Evolutionary conservation across 345 rosid species (phyloP), one percentile per base, ranked within the genome.

Genomic region (Pistacia atlantica): DNA sequence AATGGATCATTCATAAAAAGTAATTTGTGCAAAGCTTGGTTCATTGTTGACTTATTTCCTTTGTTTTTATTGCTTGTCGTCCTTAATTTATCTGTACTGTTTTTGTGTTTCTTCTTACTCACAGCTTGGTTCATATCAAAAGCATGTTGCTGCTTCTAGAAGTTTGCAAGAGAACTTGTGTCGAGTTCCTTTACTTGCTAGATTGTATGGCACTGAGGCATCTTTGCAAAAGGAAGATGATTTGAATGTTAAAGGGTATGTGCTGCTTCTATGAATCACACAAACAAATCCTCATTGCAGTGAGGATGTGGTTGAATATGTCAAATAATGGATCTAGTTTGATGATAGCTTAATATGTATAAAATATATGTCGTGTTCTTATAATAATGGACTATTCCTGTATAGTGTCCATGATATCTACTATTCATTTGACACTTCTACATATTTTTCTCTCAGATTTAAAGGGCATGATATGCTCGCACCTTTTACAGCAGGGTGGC

Each of bases 401-500:
- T 42, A 42, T 42, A 42, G 1, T 42, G 46, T 42, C 9, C 46
- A 42, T 42, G 6, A 42, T 42, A 42, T 42, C 9, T 42, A 7
- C 46, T 5, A 42, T 8, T 42, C 8, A 42, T 42, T 42, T 42
- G 8, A 42, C 46, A 1, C 46, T 42, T 42, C 46, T 42, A 42
- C 75, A 56, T 82, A 13, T 65, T 56, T 25, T 72, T 61, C 59
- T 73, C 67, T 74, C 89, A 97, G 99, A 81, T 90, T 78, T 79
- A 94, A 94, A 74, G 97, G 98, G 73, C 98, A 92, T 84, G 97
- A 88, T 82, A 97, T 97, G 98, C 87, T 97, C 81, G 99, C 97
- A 57, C 98, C 99, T 83, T 97, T 97, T 75, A 94, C 98, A 5
- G 98, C 98, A 67, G 99, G 98, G 38, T 91, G 98, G 99, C 99